Percentiles rank a stretch among this genome's conserved stretches.
Conservation (phyloP, 106 monocot species). For the Apostasia shenzhenica region DNA sequence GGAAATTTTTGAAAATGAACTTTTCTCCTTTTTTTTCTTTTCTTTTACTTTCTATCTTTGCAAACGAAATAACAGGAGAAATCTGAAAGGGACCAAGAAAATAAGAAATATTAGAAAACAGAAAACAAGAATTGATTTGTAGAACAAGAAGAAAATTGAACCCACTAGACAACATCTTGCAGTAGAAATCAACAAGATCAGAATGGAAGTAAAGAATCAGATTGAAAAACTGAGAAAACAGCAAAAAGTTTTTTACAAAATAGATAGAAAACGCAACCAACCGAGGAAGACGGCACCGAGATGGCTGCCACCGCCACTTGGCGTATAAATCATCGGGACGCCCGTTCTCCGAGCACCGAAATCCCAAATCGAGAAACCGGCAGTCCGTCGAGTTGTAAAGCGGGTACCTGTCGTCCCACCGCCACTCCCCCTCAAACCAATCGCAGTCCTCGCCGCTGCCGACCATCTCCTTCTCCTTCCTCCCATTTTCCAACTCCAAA, state of each 20-base stretch:
- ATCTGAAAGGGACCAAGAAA: too few species aligned
- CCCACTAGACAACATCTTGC: too few species aligned
- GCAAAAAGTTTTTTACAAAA: neutral
- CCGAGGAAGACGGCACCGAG: constrained; percentile 38
- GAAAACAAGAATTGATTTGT: neutral
- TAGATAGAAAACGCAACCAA: neutral
- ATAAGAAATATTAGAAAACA: neutral
- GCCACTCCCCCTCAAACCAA: constrained; percentile 47
- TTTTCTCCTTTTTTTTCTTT: too few species aligned
- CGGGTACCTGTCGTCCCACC: constrained; percentile 46
- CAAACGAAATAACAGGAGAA: too few species aligned
- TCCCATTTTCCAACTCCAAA: neutral
- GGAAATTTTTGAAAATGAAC: too few species aligned
- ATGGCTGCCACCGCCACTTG: constrained; percentile 55
- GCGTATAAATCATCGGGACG: constrained; percentile 27
- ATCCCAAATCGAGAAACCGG: constrained; percentile 41
- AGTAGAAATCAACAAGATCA: neutral
- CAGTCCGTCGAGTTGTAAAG: constrained; percentile 41
- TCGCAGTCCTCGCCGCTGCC: constrained; percentile 17
- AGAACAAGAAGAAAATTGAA: too few species aligned
- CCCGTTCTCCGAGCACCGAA: constrained; percentile 56
- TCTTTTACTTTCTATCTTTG: too few species aligned
- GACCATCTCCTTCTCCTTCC: neutral
- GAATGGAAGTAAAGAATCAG: neutral
- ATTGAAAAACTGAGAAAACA: neutral